Evolutionary conservation across 2,329 filamentous ascomycete genomes (phyloP), one percentile per base, ranked within the genome.

Genomic region (Pseudomassariella vexata): DNA sequence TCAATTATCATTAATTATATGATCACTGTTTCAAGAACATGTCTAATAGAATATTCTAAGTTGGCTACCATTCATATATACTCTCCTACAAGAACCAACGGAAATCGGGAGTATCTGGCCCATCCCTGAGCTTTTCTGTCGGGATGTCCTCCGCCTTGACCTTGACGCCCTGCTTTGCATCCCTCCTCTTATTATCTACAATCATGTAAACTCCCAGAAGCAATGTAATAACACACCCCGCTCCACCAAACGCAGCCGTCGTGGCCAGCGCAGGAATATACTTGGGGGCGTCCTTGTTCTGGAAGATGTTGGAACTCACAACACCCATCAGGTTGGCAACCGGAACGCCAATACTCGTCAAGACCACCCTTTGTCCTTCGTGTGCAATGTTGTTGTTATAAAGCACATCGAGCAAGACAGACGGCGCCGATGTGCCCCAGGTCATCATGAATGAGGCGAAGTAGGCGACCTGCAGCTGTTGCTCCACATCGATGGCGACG

Each of bases 321-420:
- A 86, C 60, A 4, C 82, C 82, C 79, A 88, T 88, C 21, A 87
- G 53, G 42, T 89, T 89, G 4, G 83, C 84, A 8, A 85, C 53
- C 0, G 84, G 83, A 1, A 89, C 82, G 16, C 79, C 81, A 12
- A 88, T 70, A 18, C 76, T 79, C 0, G 83, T 88, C 10, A 87
- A 63, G 1, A 79, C 67, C 5, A 86, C 68, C 28, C 84, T 78
- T 22, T 78, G 74, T 36, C 80, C 79, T 56, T 89, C 85, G 47
- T 89, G 73, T 1, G 83, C 82, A 35, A 87, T 73, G 52, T 90
- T 90, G 64, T 89, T 89, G 60, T 85, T 89, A 60, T 87, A 88
- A 29, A 29, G 17, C 11, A 19, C 10, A 29, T 8, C 8, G n/a
- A 80, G 63, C 9, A 89, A 64, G 7, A 88, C 82, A 0, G 76